phyloP scores from a whole-genome alignment of 306 rosid genomes.

The Gillenia trifoliata region DNA sequence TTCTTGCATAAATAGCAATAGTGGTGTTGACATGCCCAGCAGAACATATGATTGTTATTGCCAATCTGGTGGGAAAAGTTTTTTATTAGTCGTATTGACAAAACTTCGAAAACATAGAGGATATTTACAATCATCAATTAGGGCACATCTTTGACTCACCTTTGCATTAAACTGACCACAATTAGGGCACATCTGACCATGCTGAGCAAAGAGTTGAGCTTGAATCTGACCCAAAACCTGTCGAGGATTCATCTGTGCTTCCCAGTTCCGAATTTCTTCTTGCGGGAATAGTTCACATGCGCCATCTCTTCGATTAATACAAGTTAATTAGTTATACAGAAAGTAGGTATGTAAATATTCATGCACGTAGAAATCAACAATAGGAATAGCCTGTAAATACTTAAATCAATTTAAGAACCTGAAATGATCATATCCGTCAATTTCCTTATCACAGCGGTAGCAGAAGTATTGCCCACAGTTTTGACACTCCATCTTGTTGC shows the following conservation, averaged over 20 bases:
- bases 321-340: constrained; percentile 16
- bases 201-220: constrained; percentile 41
- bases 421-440: constrained; percentile 73
- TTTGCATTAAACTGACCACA: constrained; percentile 86
- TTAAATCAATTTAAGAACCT: constrained; percentile 36
- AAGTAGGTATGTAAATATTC: constrained; percentile 4
- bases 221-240: constrained; percentile 58
- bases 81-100: constrained; percentile 11
- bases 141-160: constrained; percentile 43
- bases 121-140: not conserved
- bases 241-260: constrained; percentile 56
- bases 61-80: constrained; percentile 47
- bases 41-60: constrained; percentile 76
- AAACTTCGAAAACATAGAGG: not conserved
- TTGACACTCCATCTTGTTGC: constrained; percentile 85
- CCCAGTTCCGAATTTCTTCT: constrained; percentile 56
- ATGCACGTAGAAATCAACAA: constrained; percentile 17
- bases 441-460: constrained; percentile 68
- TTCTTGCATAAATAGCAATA: constrained; percentile 74
- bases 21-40: constrained; percentile 87
- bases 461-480: constrained; percentile 82
- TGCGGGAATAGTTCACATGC: constrained; percentile 71
- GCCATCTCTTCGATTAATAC: constrained; percentile 48
- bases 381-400: constrained; percentile 12
- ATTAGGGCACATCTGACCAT: constrained; percentile 56